A percentile compares a stretch with the other conserved stretches of the same genome.
These are phyloP conservation scores for Penstemon newberryi DNA, from an alignment of 257 asterid genomes.

Conservation along the genomic window DNA sequence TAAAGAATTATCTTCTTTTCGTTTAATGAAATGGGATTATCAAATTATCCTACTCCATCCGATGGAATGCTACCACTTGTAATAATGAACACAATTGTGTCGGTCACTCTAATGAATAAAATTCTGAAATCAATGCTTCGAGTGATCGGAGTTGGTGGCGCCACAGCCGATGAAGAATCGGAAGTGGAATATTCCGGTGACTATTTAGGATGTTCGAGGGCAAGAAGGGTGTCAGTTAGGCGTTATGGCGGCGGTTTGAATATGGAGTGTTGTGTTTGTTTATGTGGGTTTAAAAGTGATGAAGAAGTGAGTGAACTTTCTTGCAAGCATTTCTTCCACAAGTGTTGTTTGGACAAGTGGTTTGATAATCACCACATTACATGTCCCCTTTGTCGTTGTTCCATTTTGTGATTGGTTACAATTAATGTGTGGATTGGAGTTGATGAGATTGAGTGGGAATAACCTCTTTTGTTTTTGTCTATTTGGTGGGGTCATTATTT, in stretches of 20 bases:
- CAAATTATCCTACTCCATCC: conserved; percentile 29
- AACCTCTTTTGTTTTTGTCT: background rate
- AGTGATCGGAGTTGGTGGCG: background rate
- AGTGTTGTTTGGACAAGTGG: conserved; percentile 63
- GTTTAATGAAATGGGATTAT: conserved; percentile 23
- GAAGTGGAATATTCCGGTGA: background rate
- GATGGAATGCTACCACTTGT: conserved; percentile 25
- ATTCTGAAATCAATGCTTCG: conserved; percentile 19
- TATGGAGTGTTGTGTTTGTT: conserved; percentile 45
- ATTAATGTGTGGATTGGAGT: background rate
- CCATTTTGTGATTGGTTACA: conserved; percentile 22
- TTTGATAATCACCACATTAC: conserved; percentile 48
- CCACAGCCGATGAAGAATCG: background rate
- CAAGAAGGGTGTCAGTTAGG: conserved; percentile 22
- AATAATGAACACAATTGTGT: conserved; percentile 30
- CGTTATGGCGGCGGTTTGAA: conserved; percentile 2
- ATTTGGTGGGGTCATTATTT: background rate
- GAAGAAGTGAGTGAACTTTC: conserved; percentile 66
- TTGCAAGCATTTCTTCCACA: conserved; percentile 74
- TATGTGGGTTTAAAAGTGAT: conserved; percentile 45
- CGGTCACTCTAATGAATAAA: conserved; percentile 21
- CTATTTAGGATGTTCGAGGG: background rate
- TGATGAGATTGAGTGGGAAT: background rate
- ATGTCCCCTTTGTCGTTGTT: conserved; percentile 68
- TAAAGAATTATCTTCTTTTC: too few species aligned